phyloP scores from a whole-genome alignment of 1,284 basidiomycete species.

The Ceraceosorus guamensis region DNA sequence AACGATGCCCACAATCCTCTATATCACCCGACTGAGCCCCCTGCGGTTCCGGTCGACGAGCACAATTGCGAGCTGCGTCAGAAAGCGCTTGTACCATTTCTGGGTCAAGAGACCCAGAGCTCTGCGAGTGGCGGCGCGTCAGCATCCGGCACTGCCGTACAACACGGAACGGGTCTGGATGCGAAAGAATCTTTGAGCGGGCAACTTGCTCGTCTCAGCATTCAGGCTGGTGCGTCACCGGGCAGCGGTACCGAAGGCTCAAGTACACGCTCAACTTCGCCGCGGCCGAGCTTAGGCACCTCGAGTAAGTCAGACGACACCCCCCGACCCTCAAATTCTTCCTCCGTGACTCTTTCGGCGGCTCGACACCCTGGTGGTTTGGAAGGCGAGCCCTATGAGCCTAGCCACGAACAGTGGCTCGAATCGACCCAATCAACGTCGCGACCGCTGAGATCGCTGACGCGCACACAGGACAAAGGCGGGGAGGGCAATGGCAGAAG shows the following conservation, averaged over 20 bases:
- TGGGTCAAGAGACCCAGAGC: no score
- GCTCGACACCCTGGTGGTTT: constrained; percentile 13
- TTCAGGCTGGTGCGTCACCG: no score
- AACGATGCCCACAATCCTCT: constrained; percentile 67
- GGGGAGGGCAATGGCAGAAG: constrained; percentile 4
- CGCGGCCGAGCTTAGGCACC: constrained; percentile 16
- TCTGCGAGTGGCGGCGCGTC: no score
- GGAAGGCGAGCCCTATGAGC: constrained; percentile 24
- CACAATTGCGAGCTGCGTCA: no score
- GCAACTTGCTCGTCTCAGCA: no score
- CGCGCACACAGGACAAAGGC: constrained; percentile 50
- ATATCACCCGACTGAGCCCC: constrained; percentile 15
- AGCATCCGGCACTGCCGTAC: no score
- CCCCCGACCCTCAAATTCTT: constrained; percentile 5
- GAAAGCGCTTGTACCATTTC: no score
- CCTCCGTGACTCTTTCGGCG: not conserved
- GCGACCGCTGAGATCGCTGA: constrained; percentile 67
- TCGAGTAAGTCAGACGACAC: constrained; percentile 23
- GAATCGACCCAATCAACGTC: constrained; percentile 68
- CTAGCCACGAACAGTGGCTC: constrained; percentile 55
- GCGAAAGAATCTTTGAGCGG: no score
- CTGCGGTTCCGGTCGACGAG: no score
- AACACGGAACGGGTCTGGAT: no score
- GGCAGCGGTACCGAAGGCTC: no score
- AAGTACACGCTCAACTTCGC: constrained; percentile 2